Evolutionary conservation across 768 basidiomycete genomes (phyloP).

Genomic region (Pilatotrama ljubarskyi): DNA sequence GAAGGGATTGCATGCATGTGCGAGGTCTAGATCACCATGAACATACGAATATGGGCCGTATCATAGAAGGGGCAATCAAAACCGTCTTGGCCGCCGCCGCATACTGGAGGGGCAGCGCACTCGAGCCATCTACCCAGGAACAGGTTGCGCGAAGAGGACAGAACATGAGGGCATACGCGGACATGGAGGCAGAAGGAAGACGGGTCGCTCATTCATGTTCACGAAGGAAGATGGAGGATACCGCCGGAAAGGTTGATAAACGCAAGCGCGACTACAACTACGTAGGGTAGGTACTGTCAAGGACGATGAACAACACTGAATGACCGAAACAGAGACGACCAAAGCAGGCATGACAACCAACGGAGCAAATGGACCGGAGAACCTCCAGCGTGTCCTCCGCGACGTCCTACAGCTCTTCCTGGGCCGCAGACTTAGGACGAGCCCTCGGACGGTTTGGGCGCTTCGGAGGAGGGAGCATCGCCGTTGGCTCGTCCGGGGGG

Average conservation of each 20-base stretch:
- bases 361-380: background rate
- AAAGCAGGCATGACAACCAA: background rate
- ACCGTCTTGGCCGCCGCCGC: too few relatives aligned
- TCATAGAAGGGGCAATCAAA: too few relatives aligned
- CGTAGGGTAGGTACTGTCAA: conserved; percentile 7
- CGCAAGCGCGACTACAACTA: conserved; percentile 10
- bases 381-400: background rate
- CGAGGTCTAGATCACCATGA: too few relatives aligned
- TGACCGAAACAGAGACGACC: background rate
- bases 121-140: too few relatives aligned
- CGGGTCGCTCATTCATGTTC: background rate
- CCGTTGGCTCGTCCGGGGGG: conserved; percentile 30
- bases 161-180: too few relatives aligned
- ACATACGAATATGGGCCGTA: too few relatives aligned
- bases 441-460: conserved; percentile 18
- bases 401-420: background rate
- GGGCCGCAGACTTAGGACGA: background rate
- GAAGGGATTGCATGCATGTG: too few relatives aligned
- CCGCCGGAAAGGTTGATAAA: background rate
- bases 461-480: conserved; percentile 25
- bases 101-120: too few relatives aligned
- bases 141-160: too few relatives aligned
- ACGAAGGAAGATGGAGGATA: background rate
- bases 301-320: background rate
- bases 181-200: background rate